Evolutionary conservation across 306 rosid genomes (phyloP), one percentile per base, ranked within the genome.

Genomic region (Cicer arietinum): DNA sequence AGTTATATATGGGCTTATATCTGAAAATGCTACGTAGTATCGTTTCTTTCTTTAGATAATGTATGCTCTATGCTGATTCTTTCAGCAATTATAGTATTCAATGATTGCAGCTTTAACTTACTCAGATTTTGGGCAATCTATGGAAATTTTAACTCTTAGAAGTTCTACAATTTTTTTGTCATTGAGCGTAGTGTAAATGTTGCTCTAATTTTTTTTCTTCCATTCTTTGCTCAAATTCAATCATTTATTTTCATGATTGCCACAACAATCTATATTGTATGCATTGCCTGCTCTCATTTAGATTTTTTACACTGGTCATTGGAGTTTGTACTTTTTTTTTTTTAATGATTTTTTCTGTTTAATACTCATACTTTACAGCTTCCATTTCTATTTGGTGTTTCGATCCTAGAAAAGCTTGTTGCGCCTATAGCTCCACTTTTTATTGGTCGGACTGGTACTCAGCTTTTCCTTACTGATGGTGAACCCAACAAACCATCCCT

Each of bases 381-480:
- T 78, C 98, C 98, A 25, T 87, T 94, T 79, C 86, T 94, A 42
- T 79, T 91, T 20, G 98, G 96, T 47, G 87, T 91, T 74, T 89
- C 95, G 20, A 68, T 94, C 73, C 86, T 91, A 13, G 98, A 94
- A 86, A 94, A 90, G 84, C 85, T 94, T 60, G 96, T 85, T 68
- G 86, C 77, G 1, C 98, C 97, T 2, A 72, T 94, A 35, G 98
- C 98, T 82, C 96, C 96, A 47, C 71, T 90, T 76, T 40, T 94
- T 69, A 89, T 84, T 64, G 95, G 98, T 48, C 91, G 82, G 56
- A 91, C 96, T 73, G 98, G 98, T 39, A 91, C 88, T 69, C 98
- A 94, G 87, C 80, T 94, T 74, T 94, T 94, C 86, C 92, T 94
- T 69, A 94, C 97, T 18, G 93, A 94, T 81, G 98, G 92, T 53